These are phyloP conservation scores for Xylariales sp. DNA, from an alignment of 2,329 filamentous ascomycete genomes.

Conservation along the genomic window DNA sequence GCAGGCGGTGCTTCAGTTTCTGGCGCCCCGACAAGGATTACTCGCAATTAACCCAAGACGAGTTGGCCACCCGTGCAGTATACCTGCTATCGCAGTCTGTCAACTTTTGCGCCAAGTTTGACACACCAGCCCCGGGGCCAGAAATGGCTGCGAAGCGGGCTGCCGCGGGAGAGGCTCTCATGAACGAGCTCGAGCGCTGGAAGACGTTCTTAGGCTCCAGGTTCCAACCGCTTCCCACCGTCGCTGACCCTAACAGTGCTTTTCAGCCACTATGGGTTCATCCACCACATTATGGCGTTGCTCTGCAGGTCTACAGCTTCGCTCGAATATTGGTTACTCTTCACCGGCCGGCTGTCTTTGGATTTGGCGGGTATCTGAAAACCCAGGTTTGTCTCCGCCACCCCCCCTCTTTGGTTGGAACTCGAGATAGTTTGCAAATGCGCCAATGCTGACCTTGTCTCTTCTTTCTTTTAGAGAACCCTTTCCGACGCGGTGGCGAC, in stretches of 20 bases:
- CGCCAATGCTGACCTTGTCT: background rate
- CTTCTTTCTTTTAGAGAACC: conserved; percentile 24
- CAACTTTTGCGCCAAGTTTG: conserved; percentile 49
- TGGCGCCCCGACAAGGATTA: conserved; percentile 50
- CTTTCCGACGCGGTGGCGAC: conserved; percentile 41
- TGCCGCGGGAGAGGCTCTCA: conserved; percentile 14
- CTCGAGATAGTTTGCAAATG: background rate
- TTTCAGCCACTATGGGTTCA: conserved; percentile 49
- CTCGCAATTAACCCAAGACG: conserved; percentile 43
- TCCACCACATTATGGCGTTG: conserved; percentile 40
- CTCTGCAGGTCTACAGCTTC: conserved; percentile 48
- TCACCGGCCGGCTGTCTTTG: conserved; percentile 45
- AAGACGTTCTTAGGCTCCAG: conserved; percentile 25
- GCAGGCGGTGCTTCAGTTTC: conserved; percentile 50
- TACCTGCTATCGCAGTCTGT: conserved; percentile 54
- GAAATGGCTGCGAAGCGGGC: conserved; percentile 8
- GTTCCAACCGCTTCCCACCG: conserved; percentile 35
- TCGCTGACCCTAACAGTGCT: conserved; percentile 14
- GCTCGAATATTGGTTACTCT: conserved; percentile 48
- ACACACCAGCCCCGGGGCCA: conserved; percentile 7
- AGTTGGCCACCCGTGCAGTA: conserved; percentile 47
- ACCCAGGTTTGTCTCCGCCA: conserved; percentile 10
- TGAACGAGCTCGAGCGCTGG: conserved; percentile 26
- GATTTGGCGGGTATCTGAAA: conserved; percentile 40
- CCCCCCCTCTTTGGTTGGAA: background rate